These are phyloP conservation scores for Boletus tomentosulus DNA, from an alignment of 768 basidiomycete species.

Conservation along the genomic window DNA sequence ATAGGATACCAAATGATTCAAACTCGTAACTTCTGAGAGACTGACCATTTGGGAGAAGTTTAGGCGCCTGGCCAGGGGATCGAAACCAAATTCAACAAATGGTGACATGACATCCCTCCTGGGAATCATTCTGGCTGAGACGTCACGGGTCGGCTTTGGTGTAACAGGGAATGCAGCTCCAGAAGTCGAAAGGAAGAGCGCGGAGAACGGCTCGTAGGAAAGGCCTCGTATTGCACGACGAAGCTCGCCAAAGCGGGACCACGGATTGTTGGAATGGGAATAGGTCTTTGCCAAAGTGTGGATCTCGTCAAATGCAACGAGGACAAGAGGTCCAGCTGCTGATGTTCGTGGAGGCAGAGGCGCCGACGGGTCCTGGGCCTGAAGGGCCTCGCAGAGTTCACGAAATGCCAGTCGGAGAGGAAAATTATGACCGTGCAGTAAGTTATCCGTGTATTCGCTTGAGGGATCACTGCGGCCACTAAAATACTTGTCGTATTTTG, in stretches of 20 bases:
- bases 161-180: too few relatives aligned
- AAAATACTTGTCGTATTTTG: not conserved
- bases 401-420: not conserved
- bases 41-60: too few relatives aligned
- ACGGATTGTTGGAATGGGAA: not conserved
- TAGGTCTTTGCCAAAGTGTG: not conserved
- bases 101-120: too few relatives aligned
- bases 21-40: too few relatives aligned
- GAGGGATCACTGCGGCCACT: not conserved
- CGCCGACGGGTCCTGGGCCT: too few relatives aligned
- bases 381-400: not conserved
- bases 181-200: too few relatives aligned
- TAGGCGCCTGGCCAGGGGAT: not conserved
- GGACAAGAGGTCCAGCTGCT: not conserved
- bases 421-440: not conserved
- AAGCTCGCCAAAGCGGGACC: not conserved
- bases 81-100: too few relatives aligned
- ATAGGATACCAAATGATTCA: not conserved
- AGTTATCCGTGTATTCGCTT: not conserved
- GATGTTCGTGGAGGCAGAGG: not conserved
- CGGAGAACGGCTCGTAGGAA: too few relatives aligned
- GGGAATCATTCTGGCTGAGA: too few relatives aligned
- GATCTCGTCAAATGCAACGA: not conserved
- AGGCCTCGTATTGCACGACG: too few relatives aligned
- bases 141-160: too few relatives aligned